These are phyloP conservation scores for Fusarium tuaranense DNA, from an alignment of 2,329 filamentous ascomycete genomes.

Conservation along the genomic window DNA sequence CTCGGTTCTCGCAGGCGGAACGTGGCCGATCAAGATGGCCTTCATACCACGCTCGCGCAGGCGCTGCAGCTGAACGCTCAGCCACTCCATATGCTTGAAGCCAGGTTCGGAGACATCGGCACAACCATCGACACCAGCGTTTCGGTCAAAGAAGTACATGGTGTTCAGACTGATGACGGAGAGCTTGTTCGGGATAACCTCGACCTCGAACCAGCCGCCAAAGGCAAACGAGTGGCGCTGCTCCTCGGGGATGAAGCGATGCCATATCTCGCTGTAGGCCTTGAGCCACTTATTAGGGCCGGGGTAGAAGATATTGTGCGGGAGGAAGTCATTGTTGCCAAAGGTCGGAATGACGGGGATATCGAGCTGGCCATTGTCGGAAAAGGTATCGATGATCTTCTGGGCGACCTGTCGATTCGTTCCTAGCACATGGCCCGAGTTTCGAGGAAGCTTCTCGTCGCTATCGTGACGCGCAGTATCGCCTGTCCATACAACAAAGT, in stretches of 20 bases:
- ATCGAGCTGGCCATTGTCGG: slow-evolving; percentile 66
- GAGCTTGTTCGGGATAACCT: slow-evolving; percentile 87
- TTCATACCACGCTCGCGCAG: slow-evolving; percentile 89
- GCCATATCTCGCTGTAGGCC: slow-evolving; percentile 83
- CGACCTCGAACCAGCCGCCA: slow-evolving; percentile 94
- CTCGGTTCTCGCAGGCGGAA: slow-evolving; percentile 87
- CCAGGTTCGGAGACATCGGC: slow-evolving; percentile 82
- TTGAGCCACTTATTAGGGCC: slow-evolving; percentile 91
- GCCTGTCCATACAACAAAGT: slow-evolving; percentile 94
- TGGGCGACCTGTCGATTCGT: slow-evolving; percentile 81
- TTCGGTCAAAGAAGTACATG: slow-evolving; percentile 94
- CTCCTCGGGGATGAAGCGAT: slow-evolving; percentile 87
- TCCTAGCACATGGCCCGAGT: slow-evolving; percentile 77
- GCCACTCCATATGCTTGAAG: slow-evolving; percentile 95
- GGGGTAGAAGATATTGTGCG: slow-evolving; percentile 90
- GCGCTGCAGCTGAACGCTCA: slow-evolving; percentile 87
- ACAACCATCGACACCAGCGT: slow-evolving; percentile 94
- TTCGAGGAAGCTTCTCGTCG: slow-evolving; percentile 83
- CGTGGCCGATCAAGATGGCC: slow-evolving; percentile 92
- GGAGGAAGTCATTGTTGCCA: slow-evolving; percentile 97
- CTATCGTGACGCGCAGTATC: slow-evolving; percentile 92
- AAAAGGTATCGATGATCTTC: slow-evolving; percentile 82
- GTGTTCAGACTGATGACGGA: slow-evolving; percentile 96
- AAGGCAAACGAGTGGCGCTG: slow-evolving; percentile 92
- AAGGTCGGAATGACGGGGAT: slow-evolving; percentile 91